phyloP scores from a whole-genome alignment of 768 basidiomycete species.

The Russula virescens region DNA sequence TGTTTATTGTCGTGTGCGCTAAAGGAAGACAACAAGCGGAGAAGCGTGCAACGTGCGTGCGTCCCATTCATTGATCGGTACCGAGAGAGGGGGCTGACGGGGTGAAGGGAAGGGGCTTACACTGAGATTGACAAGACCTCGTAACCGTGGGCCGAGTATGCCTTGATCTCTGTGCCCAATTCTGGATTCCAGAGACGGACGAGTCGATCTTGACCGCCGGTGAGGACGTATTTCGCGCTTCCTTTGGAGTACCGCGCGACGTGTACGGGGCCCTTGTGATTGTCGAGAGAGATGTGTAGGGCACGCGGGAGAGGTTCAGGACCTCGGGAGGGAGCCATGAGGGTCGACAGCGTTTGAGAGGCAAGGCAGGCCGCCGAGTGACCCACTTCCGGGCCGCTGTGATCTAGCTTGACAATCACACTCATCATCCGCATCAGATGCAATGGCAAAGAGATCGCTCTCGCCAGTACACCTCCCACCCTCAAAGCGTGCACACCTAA shows the following conservation, averaged over 20 bases:
- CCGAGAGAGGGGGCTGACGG: neutral
- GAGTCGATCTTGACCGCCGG: slow-evolving; percentile 87
- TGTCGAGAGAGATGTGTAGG: slow-evolving; percentile 55
- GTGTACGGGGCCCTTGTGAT: slow-evolving; percentile 82
- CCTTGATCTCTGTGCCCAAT: slow-evolving; percentile 84
- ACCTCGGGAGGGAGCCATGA: slow-evolving; percentile 34
- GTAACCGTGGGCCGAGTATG: slow-evolving; percentile 88
- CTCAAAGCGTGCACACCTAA: slow-evolving; percentile 42
- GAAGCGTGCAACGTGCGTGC: neutral
- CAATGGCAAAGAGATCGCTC: slow-evolving; percentile 30
- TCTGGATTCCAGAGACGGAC: slow-evolving; percentile 89
- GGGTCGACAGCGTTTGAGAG: neutral
- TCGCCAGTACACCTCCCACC: slow-evolving; percentile 42
- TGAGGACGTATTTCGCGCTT: slow-evolving; percentile 80
- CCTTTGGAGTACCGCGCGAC: slow-evolving; percentile 91
- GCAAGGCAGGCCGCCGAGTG: too few relatives aligned
- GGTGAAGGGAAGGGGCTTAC: slow-evolving; percentile 56
- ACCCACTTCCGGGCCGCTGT: too few relatives aligned
- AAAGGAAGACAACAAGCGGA: slow-evolving; percentile 6
- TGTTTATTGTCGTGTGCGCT: slow-evolving; percentile 92
- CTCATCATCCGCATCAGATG: neutral
- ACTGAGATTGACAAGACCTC: slow-evolving; percentile 89
- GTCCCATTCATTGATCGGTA: neutral
- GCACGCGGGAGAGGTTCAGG: slow-evolving; percentile 49
- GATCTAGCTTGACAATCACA: too few relatives aligned